A percentile compares a stretch with the other conserved stretches of the same genome.
phyloP scores from a whole-genome alignment of 345 rosid species.

The Populus tremula region DNA sequence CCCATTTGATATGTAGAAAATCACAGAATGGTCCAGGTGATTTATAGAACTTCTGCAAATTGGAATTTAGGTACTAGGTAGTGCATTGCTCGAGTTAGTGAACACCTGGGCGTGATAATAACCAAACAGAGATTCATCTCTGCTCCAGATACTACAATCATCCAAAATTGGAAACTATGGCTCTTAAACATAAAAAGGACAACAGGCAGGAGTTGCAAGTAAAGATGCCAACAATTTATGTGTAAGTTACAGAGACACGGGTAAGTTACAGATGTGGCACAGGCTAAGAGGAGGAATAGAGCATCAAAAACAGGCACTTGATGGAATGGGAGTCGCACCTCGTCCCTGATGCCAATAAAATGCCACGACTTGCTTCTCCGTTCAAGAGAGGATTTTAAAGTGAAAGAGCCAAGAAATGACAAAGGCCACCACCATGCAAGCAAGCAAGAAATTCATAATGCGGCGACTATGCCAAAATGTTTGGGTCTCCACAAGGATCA shows the following conservation, averaged over 20 bases:
- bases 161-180: background rate
- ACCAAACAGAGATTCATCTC: too few species aligned
- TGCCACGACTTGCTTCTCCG: background rate
- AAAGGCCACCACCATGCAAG: slow-evolving; percentile 58
- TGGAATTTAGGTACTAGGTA: background rate
- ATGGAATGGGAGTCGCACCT: background rate
- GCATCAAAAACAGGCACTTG: background rate
- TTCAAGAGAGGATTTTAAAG: slow-evolving; percentile 36
- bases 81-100: background rate
- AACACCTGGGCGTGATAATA: too few species aligned
- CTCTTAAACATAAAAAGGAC: background rate
- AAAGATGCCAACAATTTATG: background rate
- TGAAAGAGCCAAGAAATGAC: slow-evolving; percentile 69
- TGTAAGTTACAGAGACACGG: background rate
- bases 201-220: background rate
- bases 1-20: background rate
- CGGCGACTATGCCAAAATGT: slow-evolving; percentile 61
- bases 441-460: slow-evolving; percentile 57
- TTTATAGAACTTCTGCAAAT: background rate
- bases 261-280: background rate
- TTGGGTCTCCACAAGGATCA: slow-evolving; percentile 37
- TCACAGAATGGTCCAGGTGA: background rate
- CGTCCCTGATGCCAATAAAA: background rate
- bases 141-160: background rate
- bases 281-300: background rate